Evolutionary conservation across 495 filamentous ascomycete genomes (phyloP), one percentile per base, ranked within the genome.

Genomic region (Talaromyces nanjingensis): DNA sequence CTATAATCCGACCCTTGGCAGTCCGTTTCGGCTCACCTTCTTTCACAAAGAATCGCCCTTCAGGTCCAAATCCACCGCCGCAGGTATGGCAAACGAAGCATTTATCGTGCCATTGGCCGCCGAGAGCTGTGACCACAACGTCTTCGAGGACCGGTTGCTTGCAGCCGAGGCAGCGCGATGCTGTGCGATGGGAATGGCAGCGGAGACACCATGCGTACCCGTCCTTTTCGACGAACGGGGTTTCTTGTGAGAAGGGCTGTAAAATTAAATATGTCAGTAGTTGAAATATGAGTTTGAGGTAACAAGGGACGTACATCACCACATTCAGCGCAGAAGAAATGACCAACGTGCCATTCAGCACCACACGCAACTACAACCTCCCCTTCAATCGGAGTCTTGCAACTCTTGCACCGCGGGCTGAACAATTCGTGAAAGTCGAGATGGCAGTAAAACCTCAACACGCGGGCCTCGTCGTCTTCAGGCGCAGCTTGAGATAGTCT

Each of bases 321-420:
- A 76, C 94, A 99, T 81, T 99, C 91, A 31, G 96, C 96, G 72
- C 94, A 99, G 83, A 98, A 99, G 80, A 99, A 99, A 78, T 99
- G 94, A 1, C 94, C 94, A 66, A 90, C 90, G 76, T 99, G 94
- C 91, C 91, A 99, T 75, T 96, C 91, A 20, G 89, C 87, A 20
- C 96, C 94, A 68, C 94, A 90, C 3, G 94, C 94, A 45, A 98
- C 87, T 12, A 96, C 86, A 47, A 97, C 90, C 77, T 98, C 93
- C 49, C 92, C 91, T 72, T 98, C 90, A 69, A 99, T 99, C n/a
- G 94, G 94, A 27, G 94, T 99, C 76, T 90, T 94, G 81, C 94
- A 99, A 75, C 87, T 92, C 77, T 93, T 93, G 78, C 94, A 99
- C 47, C 91, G 86, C 18, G 94, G 94, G 61, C 90, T 92, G 73